Percentiles rank a stretch among this genome's conserved stretches.
phyloP scores from a whole-genome alignment of 2,329 filamentous ascomycete species.

The Cryphonectria nitschkei region DNA sequence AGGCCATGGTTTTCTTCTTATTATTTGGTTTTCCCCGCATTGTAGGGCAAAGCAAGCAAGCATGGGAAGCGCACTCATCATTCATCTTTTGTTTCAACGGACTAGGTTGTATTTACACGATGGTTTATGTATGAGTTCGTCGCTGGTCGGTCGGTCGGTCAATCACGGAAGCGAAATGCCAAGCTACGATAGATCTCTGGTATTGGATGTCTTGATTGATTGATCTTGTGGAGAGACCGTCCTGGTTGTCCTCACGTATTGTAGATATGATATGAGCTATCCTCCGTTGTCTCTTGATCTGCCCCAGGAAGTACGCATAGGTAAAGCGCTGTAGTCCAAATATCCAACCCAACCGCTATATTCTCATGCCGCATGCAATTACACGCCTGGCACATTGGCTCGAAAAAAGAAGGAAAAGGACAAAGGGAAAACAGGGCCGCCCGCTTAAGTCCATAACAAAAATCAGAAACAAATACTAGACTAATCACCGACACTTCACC shows the following conservation, averaged over 20 bases:
- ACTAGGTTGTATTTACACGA: slow-evolving; percentile 26
- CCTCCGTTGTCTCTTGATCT: not conserved
- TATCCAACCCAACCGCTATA: not conserved
- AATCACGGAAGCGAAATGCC: slow-evolving; percentile 22
- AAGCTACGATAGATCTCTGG: slow-evolving; percentile 24
- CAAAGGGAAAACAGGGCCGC: not conserved
- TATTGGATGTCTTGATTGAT: not conserved
- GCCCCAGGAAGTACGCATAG: not conserved
- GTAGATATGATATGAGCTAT: not conserved
- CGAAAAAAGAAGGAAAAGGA: no score
- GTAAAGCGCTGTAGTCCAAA: not conserved
- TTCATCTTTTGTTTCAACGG: slow-evolving; percentile 21
- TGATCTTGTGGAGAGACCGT: not conserved
- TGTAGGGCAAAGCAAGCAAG: slow-evolving; percentile 9
- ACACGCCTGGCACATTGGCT: not conserved
- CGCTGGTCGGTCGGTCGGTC: not conserved
- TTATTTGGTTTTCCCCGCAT: slow-evolving; percentile 19
- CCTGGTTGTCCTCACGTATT: not conserved
- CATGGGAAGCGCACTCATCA: slow-evolving; percentile 6
- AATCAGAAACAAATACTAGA: not conserved
- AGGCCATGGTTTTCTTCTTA: slow-evolving; percentile 3
- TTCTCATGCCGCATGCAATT: not conserved
- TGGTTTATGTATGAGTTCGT: slow-evolving; percentile 19
- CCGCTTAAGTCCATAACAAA: not conserved
- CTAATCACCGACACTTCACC: no score